Evolutionary conservation across 768 basidiomycete genomes (phyloP).

Genomic region (Mycena indigotica): DNA sequence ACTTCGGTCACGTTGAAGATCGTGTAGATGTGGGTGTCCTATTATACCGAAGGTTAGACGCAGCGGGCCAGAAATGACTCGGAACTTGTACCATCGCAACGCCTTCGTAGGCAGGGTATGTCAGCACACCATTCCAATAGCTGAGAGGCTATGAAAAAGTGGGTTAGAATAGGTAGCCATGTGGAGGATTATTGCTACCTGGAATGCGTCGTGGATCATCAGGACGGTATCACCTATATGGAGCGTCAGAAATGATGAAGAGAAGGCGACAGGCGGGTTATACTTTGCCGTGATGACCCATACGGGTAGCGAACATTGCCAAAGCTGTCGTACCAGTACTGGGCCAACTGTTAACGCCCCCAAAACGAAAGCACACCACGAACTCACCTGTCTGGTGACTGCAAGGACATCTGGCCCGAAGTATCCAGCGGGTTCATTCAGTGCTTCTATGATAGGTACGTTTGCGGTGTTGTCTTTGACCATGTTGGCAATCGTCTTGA

Average conservation of each 20-base stretch:
- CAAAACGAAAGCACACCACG: neutral
- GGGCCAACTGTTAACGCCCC: constrained; percentile 15
- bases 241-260: neutral
- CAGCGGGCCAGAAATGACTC: neutral
- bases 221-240: constrained; percentile 52
- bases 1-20: constrained; percentile 40
- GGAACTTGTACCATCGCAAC: constrained; percentile 78
- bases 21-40: constrained; percentile 6
- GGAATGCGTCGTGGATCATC: constrained; percentile 80
- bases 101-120: constrained; percentile 53
- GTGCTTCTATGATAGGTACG: constrained; percentile 50
- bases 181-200: constrained; percentile 26
- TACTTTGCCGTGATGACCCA: constrained; percentile 43
- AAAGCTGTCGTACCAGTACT: constrained; percentile 54
- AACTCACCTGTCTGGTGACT: neutral
- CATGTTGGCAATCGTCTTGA: constrained; percentile 46
- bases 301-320: constrained; percentile 44
- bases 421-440: constrained; percentile 45
- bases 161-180: neutral
- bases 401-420: neutral
- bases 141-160: constrained; percentile 43
- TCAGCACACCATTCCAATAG: constrained; percentile 69
- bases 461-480: constrained; percentile 40
- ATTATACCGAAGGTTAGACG: neutral
- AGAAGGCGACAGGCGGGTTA: neutral